Conservation (phyloP, 2,329 filamentous ascomycete genomes). For the Cylindrodendrum hubeiense region DNA sequence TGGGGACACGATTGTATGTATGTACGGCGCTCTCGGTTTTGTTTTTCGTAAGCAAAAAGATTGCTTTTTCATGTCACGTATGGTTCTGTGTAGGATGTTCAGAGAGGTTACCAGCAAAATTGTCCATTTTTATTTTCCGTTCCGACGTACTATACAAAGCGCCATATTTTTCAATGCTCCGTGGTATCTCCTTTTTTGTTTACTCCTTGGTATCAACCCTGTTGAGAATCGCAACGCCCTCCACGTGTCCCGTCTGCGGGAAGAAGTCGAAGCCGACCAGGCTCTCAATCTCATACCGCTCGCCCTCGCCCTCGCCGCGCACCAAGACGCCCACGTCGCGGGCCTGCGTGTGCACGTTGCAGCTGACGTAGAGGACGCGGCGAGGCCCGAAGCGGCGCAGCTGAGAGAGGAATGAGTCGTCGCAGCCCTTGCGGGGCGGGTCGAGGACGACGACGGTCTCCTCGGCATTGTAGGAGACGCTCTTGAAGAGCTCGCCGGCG, state of each 20-base stretch:
- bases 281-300: slow-evolving; percentile 87
- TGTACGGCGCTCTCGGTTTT: slow-evolving; percentile 21
- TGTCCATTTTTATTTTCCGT: slow-evolving; percentile 23
- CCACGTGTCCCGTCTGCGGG: slow-evolving; percentile 83
- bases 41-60: slow-evolving; percentile 16
- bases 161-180: slow-evolving; percentile 22
- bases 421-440: slow-evolving; percentile 96
- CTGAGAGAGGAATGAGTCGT: slow-evolving; percentile 85
- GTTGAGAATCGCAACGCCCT: slow-evolving; percentile 75
- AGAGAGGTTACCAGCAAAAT: slow-evolving; percentile 15
- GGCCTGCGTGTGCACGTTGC: slow-evolving; percentile 98
- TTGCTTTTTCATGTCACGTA: slow-evolving; percentile 16
- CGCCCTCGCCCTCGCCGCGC: slow-evolving; percentile 66
- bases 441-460: slow-evolving; percentile 96
- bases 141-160: slow-evolving; percentile 18
- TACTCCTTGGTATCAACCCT: slow-evolving; percentile 56
- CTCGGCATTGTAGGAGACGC: slow-evolving; percentile 77
- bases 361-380: slow-evolving; percentile 93
- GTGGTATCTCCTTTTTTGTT: slow-evolving; percentile 17
- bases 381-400: slow-evolving; percentile 81
- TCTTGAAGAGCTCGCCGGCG: slow-evolving; percentile 84
- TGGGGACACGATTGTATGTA: slow-evolving; percentile 17
- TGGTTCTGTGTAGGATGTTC: slow-evolving; percentile 10
- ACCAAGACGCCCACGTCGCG: slow-evolving; percentile 92
- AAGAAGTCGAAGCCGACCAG: slow-evolving; percentile 97